These are phyloP conservation scores for Maudiozyma barnettii DNA, from an alignment of 805 yeast species.

Conservation along the genomic window DNA sequence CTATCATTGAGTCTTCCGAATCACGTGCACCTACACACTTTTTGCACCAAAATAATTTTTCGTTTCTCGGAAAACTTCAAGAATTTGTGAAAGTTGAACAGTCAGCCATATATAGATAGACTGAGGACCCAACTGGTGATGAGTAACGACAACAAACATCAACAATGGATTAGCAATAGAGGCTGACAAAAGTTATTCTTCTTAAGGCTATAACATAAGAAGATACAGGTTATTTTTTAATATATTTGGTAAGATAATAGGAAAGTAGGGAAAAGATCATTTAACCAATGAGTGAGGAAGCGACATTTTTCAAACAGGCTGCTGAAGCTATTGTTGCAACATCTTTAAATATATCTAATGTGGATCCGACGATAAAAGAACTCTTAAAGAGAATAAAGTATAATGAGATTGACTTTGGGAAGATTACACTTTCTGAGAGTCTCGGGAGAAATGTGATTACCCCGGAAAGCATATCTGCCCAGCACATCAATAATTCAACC, in stretches of 20 bases:
- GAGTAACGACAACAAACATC: neutral
- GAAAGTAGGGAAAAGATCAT: neutral
- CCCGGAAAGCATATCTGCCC: neutral
- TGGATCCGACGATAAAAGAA: slow-evolving; percentile 25
- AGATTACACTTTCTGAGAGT: neutral
- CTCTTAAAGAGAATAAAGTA: slow-evolving; percentile 21
- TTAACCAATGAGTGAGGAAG: slow-evolving; percentile 20
- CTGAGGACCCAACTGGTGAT: neutral
- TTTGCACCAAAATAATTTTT: neutral
- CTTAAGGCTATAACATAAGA: too few relatives aligned
- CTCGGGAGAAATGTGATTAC: neutral
- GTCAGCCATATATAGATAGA: neutral
- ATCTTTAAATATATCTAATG: slow-evolving; percentile 18
- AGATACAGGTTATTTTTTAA: too few relatives aligned
- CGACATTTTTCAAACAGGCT: slow-evolving; percentile 23
- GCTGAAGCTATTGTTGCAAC: slow-evolving; percentile 27
- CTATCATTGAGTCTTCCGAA: neutral
- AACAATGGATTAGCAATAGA: neutral
- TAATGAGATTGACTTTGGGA: slow-evolving; percentile 1
- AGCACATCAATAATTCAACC: neutral
- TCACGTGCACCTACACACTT: neutral
- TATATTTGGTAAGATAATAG: too few relatives aligned
- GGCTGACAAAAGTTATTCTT: too few relatives aligned
- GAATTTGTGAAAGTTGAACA: neutral
- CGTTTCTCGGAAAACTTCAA: neutral